Evolutionary conservation across 108 stramenopile species (phyloP).

Genomic region (Asterionellopsis glacialis): DNA sequence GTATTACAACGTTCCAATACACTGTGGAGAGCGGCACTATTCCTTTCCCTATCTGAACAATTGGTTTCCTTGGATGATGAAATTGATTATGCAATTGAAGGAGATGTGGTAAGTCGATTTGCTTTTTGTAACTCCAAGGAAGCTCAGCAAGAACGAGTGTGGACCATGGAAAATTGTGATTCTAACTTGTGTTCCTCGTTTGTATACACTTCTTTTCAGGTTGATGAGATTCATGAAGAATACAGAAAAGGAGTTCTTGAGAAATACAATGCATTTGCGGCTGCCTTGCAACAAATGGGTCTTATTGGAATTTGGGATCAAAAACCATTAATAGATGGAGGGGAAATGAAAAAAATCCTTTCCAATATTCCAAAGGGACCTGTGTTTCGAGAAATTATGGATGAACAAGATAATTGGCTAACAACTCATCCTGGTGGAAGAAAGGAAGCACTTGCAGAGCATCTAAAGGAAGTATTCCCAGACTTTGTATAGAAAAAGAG

Average conservation of each 20-base stretch:
- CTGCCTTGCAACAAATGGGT: conserved; percentile 71
- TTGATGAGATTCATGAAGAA: conserved; percentile 67
- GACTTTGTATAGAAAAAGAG: conserved; percentile 21
- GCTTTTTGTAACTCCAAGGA: too few species aligned
- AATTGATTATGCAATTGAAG: conserved; percentile 62
- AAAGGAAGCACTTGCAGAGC: conserved; percentile 42
- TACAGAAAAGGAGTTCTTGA: conserved; percentile 52
- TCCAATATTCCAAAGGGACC: conserved; percentile 67
- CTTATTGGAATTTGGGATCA: conserved; percentile 73
- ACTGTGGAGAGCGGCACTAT: conserved; percentile 69
- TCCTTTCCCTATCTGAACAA: conserved; percentile 68
- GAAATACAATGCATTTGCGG: conserved; percentile 66
- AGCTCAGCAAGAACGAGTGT: too few species aligned
- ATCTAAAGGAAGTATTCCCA: conserved; percentile 50
- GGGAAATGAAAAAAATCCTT: conserved; percentile 58
- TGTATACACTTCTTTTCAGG: background rate
- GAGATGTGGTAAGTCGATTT: conserved; percentile 61
- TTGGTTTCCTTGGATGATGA: conserved; percentile 26
- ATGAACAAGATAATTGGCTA: conserved; percentile 77
- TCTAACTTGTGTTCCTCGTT: too few species aligned
- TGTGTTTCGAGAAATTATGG: conserved; percentile 81
- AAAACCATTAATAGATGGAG: conserved; percentile 70
- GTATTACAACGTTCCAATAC: conserved; percentile 53
- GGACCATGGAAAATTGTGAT: too few species aligned
- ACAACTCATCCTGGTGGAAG: conserved; percentile 67